Evolutionary conservation across 768 basidiomycete genomes (phyloP).

Genomic region (Trametes maxima): DNA sequence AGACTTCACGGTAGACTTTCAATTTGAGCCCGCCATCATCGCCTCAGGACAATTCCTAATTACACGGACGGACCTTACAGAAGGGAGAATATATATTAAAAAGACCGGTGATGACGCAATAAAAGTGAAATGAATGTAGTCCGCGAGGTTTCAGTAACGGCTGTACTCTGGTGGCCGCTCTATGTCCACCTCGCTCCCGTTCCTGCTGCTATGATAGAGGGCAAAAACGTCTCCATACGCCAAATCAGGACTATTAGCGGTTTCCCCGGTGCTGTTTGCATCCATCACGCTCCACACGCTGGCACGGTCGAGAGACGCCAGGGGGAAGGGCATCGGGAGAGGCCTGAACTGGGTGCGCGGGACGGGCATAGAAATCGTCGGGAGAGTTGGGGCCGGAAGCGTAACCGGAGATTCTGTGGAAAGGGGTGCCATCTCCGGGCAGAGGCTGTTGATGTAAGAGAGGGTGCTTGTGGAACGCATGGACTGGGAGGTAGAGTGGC

Average conservation of each 20-base stretch:
- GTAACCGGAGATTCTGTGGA: neutral
- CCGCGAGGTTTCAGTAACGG: neutral
- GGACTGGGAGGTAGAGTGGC: neutral
- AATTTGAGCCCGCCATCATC: neutral
- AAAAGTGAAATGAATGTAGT: too few relatives aligned
- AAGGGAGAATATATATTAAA: too few relatives aligned
- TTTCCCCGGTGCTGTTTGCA: neutral
- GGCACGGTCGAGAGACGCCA: neutral
- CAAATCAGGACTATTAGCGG: neutral
- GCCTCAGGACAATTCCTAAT: neutral
- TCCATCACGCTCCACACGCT: conserved; percentile 8
- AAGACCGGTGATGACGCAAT: too few relatives aligned
- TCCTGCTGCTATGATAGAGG: neutral
- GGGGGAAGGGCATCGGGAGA: neutral
- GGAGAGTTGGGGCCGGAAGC: neutral
- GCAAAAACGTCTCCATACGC: neutral
- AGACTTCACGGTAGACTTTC: too few relatives aligned
- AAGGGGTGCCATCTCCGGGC: neutral
- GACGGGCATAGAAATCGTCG: too few relatives aligned
- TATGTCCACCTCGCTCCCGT: neutral
- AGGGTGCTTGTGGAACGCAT: neutral
- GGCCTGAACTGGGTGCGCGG: neutral
- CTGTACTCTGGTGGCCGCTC: conserved; percentile 6
- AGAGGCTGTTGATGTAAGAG: conserved; percentile 8
- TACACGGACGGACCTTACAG: too few relatives aligned